Percentiles rank a stretch among this genome's conserved stretches.
Evolutionary conservation across 768 basidiomycete genomes (phyloP).

Genomic region (Russula abietina): DNA sequence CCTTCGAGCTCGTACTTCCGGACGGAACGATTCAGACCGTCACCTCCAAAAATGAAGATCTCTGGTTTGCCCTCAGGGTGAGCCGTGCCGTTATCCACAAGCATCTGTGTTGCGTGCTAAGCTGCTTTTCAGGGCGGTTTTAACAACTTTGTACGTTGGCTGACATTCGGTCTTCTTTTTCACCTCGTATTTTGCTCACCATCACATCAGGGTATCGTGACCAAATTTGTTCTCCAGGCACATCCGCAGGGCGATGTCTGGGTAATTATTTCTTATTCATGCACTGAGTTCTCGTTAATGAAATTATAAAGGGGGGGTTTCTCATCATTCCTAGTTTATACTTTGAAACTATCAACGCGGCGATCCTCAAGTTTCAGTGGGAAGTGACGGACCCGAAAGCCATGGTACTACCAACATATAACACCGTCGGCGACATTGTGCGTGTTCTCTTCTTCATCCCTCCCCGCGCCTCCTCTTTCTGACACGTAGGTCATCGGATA

Average conservation of each 20-base stretch:
- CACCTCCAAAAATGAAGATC: constrained; percentile 17
- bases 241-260: constrained; percentile 18
- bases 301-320: background rate
- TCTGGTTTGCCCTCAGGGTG: constrained; percentile 20
- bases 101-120: background rate
- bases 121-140: constrained; percentile 11
- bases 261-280: constrained; percentile 2
- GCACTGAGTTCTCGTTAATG: background rate
- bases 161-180: background rate
- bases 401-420: constrained; percentile 8
- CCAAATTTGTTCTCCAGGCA: constrained; percentile 18
- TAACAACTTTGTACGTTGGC: constrained; percentile 17
- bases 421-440: background rate
- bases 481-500: background rate
- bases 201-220: constrained; percentile 15
- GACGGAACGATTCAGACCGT: constrained; percentile 22
- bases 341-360: constrained; percentile 29
- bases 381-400: constrained; percentile 17
- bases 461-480: background rate
- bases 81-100: background rate
- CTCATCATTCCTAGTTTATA: background rate
- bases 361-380: constrained; percentile 10
- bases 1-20: constrained; percentile 26
- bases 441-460: background rate
- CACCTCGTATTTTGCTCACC: background rate